Percentiles rank a stretch among this genome's conserved stretches.
These are phyloP conservation scores for Aspergillaceae sp. DNA, from an alignment of 2,329 filamentous ascomycete species.

Conservation along the genomic window DNA sequence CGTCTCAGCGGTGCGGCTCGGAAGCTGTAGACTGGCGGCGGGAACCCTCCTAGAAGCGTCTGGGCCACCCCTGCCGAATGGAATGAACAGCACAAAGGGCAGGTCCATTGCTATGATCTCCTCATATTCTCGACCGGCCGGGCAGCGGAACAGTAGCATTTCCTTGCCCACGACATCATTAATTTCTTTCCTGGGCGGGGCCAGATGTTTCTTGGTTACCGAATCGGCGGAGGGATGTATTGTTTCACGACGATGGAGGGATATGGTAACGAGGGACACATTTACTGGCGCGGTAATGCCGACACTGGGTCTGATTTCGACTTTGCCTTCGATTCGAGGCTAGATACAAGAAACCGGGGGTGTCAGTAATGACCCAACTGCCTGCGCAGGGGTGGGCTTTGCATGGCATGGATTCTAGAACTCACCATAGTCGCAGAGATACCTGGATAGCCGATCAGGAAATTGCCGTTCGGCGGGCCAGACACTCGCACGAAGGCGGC, in stretches of 20 bases:
- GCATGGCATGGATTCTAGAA: conserved; percentile 15
- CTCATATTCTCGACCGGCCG: conserved; percentile 74
- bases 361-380: too few species aligned
- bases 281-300: conserved; percentile 83
- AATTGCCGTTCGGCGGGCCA: conserved; percentile 92
- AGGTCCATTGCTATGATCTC: conserved; percentile 92
- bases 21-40: conserved; percentile 80
- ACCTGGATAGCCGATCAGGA: conserved; percentile 91
- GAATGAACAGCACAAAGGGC: conserved; percentile 94
- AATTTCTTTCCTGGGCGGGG: conserved; percentile 81
- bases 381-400: too few species aligned
- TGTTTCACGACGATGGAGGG: conserved; percentile 83
- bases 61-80: conserved; percentile 82
- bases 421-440: conserved; percentile 94
- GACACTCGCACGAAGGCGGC: conserved; percentile 90
- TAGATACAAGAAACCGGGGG: conserved; percentile 30
- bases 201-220: conserved; percentile 81
- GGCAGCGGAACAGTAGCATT: conserved; percentile 80
- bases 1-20: conserved; percentile 90
- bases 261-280: conserved; percentile 89
- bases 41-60: conserved; percentile 85
- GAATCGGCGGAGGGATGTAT: conserved; percentile 96
- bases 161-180: conserved; percentile 93
- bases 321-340: conserved; percentile 95
- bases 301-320: conserved; percentile 82